These are phyloP conservation scores for Elaeagnus macrophylla DNA, from an alignment of 306 rosid genomes.

Conservation along the genomic window DNA sequence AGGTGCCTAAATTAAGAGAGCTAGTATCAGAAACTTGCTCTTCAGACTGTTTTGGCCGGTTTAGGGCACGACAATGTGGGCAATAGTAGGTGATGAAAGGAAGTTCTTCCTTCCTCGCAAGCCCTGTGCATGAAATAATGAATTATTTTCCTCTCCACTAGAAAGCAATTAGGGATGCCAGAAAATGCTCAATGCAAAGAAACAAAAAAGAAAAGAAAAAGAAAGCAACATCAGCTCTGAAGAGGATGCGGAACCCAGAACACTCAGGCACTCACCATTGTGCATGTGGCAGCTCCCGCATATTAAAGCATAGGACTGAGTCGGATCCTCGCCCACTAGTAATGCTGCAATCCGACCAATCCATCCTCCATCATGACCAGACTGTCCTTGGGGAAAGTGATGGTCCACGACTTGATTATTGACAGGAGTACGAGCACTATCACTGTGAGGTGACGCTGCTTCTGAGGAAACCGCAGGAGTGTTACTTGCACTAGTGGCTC, in stretches of 20 bases:
- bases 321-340: slow-evolving; percentile 97
- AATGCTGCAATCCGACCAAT: slow-evolving; percentile 84
- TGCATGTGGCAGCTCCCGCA: slow-evolving; percentile 98
- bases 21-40: slow-evolving; percentile 30
- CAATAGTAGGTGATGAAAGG: slow-evolving; percentile 81
- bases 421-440: slow-evolving; percentile 33
- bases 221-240: not conserved
- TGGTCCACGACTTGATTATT: slow-evolving; percentile 55
- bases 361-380: slow-evolving; percentile 80
- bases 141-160: slow-evolving; percentile 6
- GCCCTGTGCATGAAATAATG: slow-evolving; percentile 41
- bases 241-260: not conserved
- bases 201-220: not conserved
- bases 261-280: slow-evolving; percentile 75
- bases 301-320: slow-evolving; percentile 89
- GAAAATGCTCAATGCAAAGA: too few species aligned
- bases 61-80: slow-evolving; percentile 84
- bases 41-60: slow-evolving; percentile 57
- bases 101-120: slow-evolving; percentile 84
- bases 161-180: too few species aligned
- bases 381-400: slow-evolving; percentile 53
- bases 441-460: slow-evolving; percentile 38
- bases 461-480: slow-evolving; percentile 24
- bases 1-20: slow-evolving; percentile 32
- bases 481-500: slow-evolving; percentile 33